phyloP scores from a whole-genome alignment of 768 basidiomycete species.

The Hygrocybe coccinea region DNA sequence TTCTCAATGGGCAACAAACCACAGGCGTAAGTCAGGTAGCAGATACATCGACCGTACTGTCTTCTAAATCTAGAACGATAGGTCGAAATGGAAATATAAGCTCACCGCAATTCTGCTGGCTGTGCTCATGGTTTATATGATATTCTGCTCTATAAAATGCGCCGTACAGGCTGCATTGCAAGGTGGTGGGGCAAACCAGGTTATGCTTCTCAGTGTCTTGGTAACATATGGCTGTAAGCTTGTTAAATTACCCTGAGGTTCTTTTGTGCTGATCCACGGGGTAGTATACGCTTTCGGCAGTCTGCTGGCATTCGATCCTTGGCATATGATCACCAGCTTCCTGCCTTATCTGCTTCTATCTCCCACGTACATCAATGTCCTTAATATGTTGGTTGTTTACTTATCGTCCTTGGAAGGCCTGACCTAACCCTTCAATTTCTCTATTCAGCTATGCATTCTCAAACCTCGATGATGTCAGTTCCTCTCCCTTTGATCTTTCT shows the following conservation, averaged over 20 bases:
- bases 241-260: neutral
- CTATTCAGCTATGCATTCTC: conserved; percentile 69
- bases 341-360: conserved; percentile 82
- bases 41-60: neutral
- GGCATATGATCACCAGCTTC: conserved; percentile 94
- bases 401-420: neutral
- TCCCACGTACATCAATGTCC: conserved; percentile 72
- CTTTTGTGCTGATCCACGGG: conserved; percentile 3
- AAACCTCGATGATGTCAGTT: conserved; percentile 74
- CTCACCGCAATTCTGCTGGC: conserved; percentile 69
- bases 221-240: conserved; percentile 74
- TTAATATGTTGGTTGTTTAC: conserved; percentile 58
- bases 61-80: conserved; percentile 22
- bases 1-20: conserved; percentile 97
- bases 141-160: conserved; percentile 78
- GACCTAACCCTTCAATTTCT: conserved; percentile 18
- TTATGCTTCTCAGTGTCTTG: conserved; percentile 82
- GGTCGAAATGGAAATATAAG: conserved; percentile 84
- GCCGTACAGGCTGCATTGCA: conserved; percentile 66
- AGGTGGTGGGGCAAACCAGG: conserved; percentile 58
- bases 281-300: conserved; percentile 74
- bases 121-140: conserved; percentile 76
- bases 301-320: conserved; percentile 86
- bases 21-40: conserved; percentile 51
- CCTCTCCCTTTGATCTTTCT: conserved; percentile 9